Evolutionary conservation across 2,329 filamentous ascomycete genomes (phyloP).

Genomic region (Coniella lustricola): DNA sequence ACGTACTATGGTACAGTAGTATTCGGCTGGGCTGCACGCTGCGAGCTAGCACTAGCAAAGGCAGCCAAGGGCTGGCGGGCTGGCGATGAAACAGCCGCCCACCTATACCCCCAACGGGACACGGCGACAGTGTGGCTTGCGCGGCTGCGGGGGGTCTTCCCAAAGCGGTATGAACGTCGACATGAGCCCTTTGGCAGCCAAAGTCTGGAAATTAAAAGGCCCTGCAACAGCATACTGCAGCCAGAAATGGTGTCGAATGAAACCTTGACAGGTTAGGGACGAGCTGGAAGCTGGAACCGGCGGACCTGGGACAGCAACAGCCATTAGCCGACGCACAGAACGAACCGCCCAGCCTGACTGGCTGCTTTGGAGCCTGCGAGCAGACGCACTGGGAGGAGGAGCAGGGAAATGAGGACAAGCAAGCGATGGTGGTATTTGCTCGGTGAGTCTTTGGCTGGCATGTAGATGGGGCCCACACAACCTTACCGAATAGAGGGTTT

Average conservation of each 20-base stretch:
- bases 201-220: slow-evolving; percentile 2
- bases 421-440: too few relatives aligned
- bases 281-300: too few relatives aligned
- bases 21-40: not conserved
- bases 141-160: not conserved
- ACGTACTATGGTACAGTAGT: not conserved
- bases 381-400: too few relatives aligned
- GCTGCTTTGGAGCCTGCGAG: too few relatives aligned
- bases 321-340: too few relatives aligned
- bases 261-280: not conserved
- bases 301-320: too few relatives aligned
- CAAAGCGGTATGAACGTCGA: slow-evolving; percentile 1
- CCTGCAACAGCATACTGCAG: not conserved
- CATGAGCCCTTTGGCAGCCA: not conserved
- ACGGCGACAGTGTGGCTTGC: slow-evolving; percentile 5
- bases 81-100: slow-evolving; percentile 14
- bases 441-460: too few relatives aligned
- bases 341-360: too few relatives aligned
- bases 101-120: slow-evolving; percentile 2
- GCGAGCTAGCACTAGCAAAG: not conserved
- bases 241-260: not conserved
- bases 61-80: slow-evolving; percentile 6
- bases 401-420: too few relatives aligned
- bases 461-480: too few relatives aligned
- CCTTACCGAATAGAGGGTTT: too few relatives aligned